phyloP scores from a whole-genome alignment of 345 rosid genomes.

The Citrus cavaleriei region DNA sequence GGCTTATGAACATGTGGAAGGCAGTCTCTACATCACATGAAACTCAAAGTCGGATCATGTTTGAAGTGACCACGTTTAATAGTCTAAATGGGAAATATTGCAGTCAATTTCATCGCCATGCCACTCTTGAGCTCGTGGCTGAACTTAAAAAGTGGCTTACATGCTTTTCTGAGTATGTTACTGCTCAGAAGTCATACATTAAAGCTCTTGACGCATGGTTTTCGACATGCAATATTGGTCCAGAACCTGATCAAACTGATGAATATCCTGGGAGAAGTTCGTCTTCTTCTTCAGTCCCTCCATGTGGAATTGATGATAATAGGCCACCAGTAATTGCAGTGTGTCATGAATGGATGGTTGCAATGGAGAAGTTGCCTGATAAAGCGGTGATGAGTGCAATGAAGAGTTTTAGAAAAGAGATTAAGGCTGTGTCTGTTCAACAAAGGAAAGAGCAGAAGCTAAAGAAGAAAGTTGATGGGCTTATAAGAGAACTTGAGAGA shows the following conservation, averaged over 20 bases:
- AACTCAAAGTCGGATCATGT: slow-evolving; percentile 33
- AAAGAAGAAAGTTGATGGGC: slow-evolving; percentile 38
- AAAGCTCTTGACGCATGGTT: slow-evolving; percentile 44
- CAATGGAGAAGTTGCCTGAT: slow-evolving; percentile 33
- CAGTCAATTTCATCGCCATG: slow-evolving; percentile 33
- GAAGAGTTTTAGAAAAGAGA: slow-evolving; percentile 26
- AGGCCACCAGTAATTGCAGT: slow-evolving; percentile 28
- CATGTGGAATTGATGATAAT: neutral
- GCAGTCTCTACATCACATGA: slow-evolving; percentile 34
- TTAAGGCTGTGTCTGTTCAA: slow-evolving; percentile 29
- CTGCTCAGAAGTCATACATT: slow-evolving; percentile 39
- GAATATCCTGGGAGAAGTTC: neutral
- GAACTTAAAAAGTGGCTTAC: slow-evolving; percentile 36
- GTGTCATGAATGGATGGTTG: slow-evolving; percentile 36
- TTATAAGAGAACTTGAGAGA: slow-evolving; percentile 30
- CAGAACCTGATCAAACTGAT: slow-evolving; percentile 19
- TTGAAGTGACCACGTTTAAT: slow-evolving; percentile 32
- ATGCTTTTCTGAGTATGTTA: slow-evolving; percentile 26
- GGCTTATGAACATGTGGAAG: slow-evolving; percentile 40
- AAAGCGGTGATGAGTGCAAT: slow-evolving; percentile 27
- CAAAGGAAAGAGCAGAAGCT: slow-evolving; percentile 43
- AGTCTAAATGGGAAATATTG: slow-evolving; percentile 22
- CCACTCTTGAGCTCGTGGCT: slow-evolving; percentile 38
- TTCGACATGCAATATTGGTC: slow-evolving; percentile 24
- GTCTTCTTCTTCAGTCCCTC: neutral